These are phyloP conservation scores for Poteriospumella lacustris DNA, from an alignment of 108 stramenopile species.

Conservation along the genomic window DNA sequence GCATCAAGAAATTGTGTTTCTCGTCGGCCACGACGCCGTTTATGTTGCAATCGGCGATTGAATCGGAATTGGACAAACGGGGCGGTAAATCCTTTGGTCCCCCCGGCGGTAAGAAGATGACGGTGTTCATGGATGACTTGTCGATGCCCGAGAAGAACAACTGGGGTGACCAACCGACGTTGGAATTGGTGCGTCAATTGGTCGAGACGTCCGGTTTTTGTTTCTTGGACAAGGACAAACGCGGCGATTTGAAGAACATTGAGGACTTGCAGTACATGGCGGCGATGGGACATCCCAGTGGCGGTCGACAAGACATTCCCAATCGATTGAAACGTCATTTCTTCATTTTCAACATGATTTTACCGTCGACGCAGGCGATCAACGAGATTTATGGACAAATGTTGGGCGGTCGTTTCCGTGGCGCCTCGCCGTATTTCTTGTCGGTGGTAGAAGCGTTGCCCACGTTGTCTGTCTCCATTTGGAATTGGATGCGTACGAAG, in stretches of 20 bases:
- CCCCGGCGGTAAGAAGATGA: slow-evolving; percentile 50
- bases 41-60: slow-evolving; percentile 46
- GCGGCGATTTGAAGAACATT: slow-evolving; percentile 51
- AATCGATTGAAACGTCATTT: slow-evolving; percentile 53
- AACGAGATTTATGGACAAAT: slow-evolving; percentile 45
- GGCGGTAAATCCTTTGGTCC: slow-evolving; percentile 57
- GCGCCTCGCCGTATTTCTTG: not conserved
- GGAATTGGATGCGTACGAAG: slow-evolving; percentile 33
- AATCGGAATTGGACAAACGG: slow-evolving; percentile 60
- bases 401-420: slow-evolving; percentile 35
- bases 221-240: slow-evolving; percentile 58
- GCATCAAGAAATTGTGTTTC: slow-evolving; percentile 50
- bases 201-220: slow-evolving; percentile 42
- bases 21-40: slow-evolving; percentile 44
- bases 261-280: slow-evolving; percentile 47
- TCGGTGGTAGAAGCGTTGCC: slow-evolving; percentile 32
- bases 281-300: slow-evolving; percentile 49
- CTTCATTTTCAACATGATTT: slow-evolving; percentile 45
- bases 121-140: slow-evolving; percentile 55
- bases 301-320: slow-evolving; percentile 41
- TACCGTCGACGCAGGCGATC: slow-evolving; percentile 35
- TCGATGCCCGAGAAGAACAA: slow-evolving; percentile 46
- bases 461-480: slow-evolving; percentile 40
- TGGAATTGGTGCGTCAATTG: slow-evolving; percentile 51
- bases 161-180: slow-evolving; percentile 62